Base-by-base conservation (phyloP, 2,329 filamentous ascomycete genomes). In the Sclerotinia glacialis region DNA sequence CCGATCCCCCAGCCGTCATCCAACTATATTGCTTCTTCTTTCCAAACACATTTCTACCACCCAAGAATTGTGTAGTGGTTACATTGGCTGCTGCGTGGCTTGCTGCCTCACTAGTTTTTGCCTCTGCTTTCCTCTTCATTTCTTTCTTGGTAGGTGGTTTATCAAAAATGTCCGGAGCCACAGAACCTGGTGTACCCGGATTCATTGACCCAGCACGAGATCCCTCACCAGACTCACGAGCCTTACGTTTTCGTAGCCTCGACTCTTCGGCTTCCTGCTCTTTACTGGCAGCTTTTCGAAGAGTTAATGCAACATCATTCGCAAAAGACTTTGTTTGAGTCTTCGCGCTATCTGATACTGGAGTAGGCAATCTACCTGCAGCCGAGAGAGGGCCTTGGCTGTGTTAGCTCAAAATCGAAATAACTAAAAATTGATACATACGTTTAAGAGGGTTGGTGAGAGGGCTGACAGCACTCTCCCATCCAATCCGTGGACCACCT, bases 131-230 rank as follows among this genome's bases (percentile, higher is more conserved):
- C 70, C 88, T 90, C 77, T 89, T 92, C 75, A 89, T 83, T 77
- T 97, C 93, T 79, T 97, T 97, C 82, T 97, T 97, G 5, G 89
- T 90, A 62, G 91, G 83, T 4, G 87, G 83, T 77, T 93, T 94
- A 71, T 87, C 85, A 1, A 86, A 83, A 1, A 81, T 76, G 64
- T 90, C 88, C 0, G 88, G 84, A 0, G 88, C 86, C 52, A 85
- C 82, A 1, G 85, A 81, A 7, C 85, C 86, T 3, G 88, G 86
- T 0, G 86, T 89, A 2, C 83, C 83, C 14, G 86, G 82, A 21
- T 85, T 85, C 16, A 83, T 79, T 77, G 62, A 52, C 78, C 77
- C 68, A 77, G 78, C 59, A 83, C 79, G 67, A 85, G 85, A 26
- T 81, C 77, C 58, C 67, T 84, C 86, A 64, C 76, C 78, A 64